phyloP scores from a whole-genome alignment of 305 asterid species.

The Petunia hybrid region DNA sequence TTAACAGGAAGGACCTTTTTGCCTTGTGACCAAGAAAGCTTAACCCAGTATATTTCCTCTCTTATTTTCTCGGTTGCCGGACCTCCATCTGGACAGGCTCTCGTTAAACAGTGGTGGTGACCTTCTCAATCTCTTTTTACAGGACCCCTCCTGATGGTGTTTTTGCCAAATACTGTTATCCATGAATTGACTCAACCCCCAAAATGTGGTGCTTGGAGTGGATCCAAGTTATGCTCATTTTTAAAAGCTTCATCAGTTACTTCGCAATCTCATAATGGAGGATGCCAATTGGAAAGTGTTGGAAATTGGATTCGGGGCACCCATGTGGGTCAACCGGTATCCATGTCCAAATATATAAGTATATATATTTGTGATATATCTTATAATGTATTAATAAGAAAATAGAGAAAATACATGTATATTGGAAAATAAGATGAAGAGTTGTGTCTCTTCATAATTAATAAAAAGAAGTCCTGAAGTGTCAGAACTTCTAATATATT shows the following conservation, averaged over 20 bases:
- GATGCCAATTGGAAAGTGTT: slow-evolving; percentile 11
- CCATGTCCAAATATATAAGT: too few species aligned
- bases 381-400: too few species aligned
- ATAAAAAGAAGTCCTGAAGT: too few species aligned
- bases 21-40: neutral
- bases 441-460: too few species aligned
- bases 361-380: too few species aligned
- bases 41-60: slow-evolving; percentile 15
- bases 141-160: slow-evolving; percentile 5
- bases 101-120: neutral
- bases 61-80: neutral
- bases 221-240: slow-evolving; percentile 14
- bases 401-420: too few species aligned
- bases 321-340: too few species aligned
- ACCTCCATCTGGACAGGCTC: slow-evolving; percentile 14
- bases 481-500: too few species aligned
- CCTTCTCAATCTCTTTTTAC: neutral
- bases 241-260: neutral
- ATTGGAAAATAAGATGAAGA: too few species aligned
- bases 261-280: slow-evolving; percentile 13
- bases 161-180: neutral
- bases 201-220: slow-evolving; percentile 4
- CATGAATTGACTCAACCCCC: slow-evolving; percentile 18
- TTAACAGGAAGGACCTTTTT: neutral
- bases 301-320: too few species aligned